These are phyloP conservation scores for Taphrina populina DNA, from an alignment of 1,139 yeast genomes.

Conservation along the genomic window DNA sequence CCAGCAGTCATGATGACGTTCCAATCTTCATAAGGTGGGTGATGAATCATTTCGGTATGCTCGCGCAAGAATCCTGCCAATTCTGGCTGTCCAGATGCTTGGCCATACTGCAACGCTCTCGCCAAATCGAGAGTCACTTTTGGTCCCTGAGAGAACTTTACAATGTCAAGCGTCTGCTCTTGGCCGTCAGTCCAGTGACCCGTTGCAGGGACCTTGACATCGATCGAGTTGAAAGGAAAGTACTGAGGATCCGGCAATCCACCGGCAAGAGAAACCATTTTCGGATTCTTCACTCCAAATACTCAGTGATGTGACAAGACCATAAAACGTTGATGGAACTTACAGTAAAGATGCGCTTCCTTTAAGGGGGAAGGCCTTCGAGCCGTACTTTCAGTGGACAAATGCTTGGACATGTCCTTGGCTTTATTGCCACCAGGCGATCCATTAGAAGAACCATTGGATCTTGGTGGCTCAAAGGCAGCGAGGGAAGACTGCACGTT, in stretches of 20 bases:
- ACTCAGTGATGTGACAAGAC: neutral
- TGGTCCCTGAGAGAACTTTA: slow-evolving; percentile 46
- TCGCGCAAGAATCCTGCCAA: slow-evolving; percentile 65
- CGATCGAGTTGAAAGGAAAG: slow-evolving; percentile 89
- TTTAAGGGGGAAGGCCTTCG: slow-evolving; percentile 82
- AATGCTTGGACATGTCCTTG: slow-evolving; percentile 70
- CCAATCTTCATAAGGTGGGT: slow-evolving; percentile 67
- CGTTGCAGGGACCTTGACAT: slow-evolving; percentile 57
- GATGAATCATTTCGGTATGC: slow-evolving; percentile 71
- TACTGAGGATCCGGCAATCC: slow-evolving; percentile 88
- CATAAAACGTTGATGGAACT: slow-evolving; percentile 50
- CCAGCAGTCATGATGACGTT: slow-evolving; percentile 64
- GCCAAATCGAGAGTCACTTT: slow-evolving; percentile 68
- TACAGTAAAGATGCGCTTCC: slow-evolving; percentile 51
- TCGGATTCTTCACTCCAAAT: slow-evolving; percentile 63
- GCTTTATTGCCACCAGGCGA: slow-evolving; percentile 45
- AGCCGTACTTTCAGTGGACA: slow-evolving; percentile 73
- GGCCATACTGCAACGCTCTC: slow-evolving; percentile 88
- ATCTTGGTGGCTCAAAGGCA: slow-evolving; percentile 4
- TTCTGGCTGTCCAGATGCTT: slow-evolving; percentile 75
- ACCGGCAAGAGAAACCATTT: slow-evolving; percentile 86
- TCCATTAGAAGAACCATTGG: slow-evolving; percentile 6
- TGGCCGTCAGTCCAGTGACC: slow-evolving; percentile 47
- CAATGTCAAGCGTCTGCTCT: slow-evolving; percentile 34
- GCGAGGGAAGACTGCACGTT: slow-evolving; percentile 7